Percentiles rank a stretch among this genome's conserved stretches.
These are phyloP conservation scores for Spizellomyces sp. DNA, from an alignment of 192 early-diverging fungal genomes.

Conservation along the genomic window DNA sequence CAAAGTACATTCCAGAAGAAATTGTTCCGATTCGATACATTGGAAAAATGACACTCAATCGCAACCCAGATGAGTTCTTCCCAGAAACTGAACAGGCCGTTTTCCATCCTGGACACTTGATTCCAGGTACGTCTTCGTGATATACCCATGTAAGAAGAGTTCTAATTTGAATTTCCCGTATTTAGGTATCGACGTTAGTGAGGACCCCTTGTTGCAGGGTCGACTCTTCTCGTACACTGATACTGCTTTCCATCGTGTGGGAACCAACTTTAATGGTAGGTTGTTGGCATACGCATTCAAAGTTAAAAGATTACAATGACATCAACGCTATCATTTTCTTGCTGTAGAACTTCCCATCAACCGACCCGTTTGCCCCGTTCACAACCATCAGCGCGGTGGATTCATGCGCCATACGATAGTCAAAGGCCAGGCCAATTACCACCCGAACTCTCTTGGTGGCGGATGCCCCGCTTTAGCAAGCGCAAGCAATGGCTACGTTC, in stretches of 20 bases:
- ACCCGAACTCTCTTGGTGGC: slow-evolving; percentile 19
- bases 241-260: slow-evolving; percentile 37
- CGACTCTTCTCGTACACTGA: slow-evolving; percentile 76
- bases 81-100: slow-evolving; percentile 83
- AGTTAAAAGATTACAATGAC: too few species aligned
- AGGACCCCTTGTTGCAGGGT: slow-evolving; percentile 83
- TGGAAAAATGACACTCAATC: slow-evolving; percentile 76
- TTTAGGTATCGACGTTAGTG: slow-evolving; percentile 66
- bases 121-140: slow-evolving; percentile 48
- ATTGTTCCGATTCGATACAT: slow-evolving; percentile 75
- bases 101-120: slow-evolving; percentile 75
- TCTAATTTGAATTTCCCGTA: too few species aligned
- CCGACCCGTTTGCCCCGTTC: slow-evolving; percentile 59
- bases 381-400: slow-evolving; percentile 80
- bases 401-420: slow-evolving; percentile 38
- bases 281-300: too few species aligned
- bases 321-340: too few species aligned
- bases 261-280: slow-evolving; percentile 64
- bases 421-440: slow-evolving; percentile 27
- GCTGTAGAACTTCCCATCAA: slow-evolving; percentile 76
- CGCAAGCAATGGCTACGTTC: slow-evolving; percentile 10
- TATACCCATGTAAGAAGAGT: too few species aligned
- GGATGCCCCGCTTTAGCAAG: slow-evolving; percentile 19
- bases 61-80: slow-evolving; percentile 85
- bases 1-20: slow-evolving; percentile 81